Percentiles rank a stretch among this genome's conserved stretches.
phyloP scores from a whole-genome alignment of 2,329 filamentous ascomycete species.

The Fusarium napiforme region DNA sequence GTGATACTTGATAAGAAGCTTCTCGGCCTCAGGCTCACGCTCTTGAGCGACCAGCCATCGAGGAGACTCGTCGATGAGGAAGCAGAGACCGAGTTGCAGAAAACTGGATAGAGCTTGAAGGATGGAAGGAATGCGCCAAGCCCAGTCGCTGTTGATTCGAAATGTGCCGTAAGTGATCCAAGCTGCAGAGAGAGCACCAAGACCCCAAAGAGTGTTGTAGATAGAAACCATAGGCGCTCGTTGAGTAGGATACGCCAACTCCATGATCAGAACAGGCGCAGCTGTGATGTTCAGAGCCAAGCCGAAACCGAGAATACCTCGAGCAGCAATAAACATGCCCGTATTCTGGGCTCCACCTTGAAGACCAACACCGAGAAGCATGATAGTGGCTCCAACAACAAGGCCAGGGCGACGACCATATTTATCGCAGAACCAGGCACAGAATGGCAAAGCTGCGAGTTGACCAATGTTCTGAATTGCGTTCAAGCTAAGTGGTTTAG shows the following conservation, averaged over 20 bases:
- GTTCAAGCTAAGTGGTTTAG: neutral
- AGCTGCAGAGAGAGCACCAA: conserved; percentile 8
- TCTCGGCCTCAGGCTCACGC: conserved; percentile 9
- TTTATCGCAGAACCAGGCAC: conserved; percentile 12
- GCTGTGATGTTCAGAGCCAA: conserved; percentile 12
- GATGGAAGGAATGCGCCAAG: conserved; percentile 13
- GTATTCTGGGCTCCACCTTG: conserved; percentile 13
- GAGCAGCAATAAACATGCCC: conserved; percentile 15
- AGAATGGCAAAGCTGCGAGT: conserved; percentile 12
- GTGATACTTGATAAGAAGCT: conserved; percentile 4
- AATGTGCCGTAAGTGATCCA: conserved; percentile 20
- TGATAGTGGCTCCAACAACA: conserved; percentile 1
- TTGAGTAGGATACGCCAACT: conserved; percentile 14
- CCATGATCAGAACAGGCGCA: conserved; percentile 12
- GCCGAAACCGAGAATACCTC: conserved; percentile 15
- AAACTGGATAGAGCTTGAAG: conserved; percentile 6
- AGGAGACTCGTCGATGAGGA: conserved; percentile 10
- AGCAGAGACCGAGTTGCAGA: conserved; percentile 1
- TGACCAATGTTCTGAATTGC: conserved; percentile 21
- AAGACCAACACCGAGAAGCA: conserved; percentile 16
- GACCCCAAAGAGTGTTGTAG: conserved; percentile 19
- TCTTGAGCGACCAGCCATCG: conserved; percentile 9
- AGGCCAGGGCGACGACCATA: conserved; percentile 7
- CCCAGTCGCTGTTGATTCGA: conserved; percentile 10
- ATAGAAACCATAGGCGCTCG: conserved; percentile 19